Evolutionary conservation across 495 filamentous ascomycete species (phyloP).

Genomic region (Lasiosphaeria miniovina): DNA sequence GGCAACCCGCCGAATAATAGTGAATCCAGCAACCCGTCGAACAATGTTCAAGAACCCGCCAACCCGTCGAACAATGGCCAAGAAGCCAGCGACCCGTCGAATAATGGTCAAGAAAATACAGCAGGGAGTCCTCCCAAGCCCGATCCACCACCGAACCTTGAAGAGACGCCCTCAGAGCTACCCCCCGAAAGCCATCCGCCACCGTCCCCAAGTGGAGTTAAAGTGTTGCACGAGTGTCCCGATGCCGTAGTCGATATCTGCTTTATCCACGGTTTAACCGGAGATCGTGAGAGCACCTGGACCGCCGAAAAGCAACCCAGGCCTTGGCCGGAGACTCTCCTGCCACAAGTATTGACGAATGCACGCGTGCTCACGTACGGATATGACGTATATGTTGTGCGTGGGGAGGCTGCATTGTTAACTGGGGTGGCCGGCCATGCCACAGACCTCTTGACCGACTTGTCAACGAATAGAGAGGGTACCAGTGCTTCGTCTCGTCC

Average conservation of each 20-base stretch:
- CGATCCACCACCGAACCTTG: background rate
- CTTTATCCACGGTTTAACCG: slow-evolving; percentile 27
- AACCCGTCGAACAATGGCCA: too few relatives aligned
- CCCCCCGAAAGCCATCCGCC: background rate
- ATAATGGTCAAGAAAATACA: background rate
- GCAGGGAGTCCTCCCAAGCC: background rate
- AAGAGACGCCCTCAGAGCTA: background rate
- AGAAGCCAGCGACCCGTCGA: background rate
- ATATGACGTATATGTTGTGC: slow-evolving; percentile 20
- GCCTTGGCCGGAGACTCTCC: slow-evolving; percentile 26
- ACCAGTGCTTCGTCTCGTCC: slow-evolving; percentile 11
- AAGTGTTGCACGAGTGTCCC: slow-evolving; percentile 11
- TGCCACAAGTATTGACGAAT: slow-evolving; percentile 17
- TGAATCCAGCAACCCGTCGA: background rate
- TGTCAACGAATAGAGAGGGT: slow-evolving; percentile 6
- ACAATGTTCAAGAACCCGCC: too few relatives aligned
- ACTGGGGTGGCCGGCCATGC: slow-evolving; percentile 20
- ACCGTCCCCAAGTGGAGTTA: slow-evolving; percentile 8
- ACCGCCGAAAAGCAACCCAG: slow-evolving; percentile 11
- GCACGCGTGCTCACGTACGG: slow-evolving; percentile 28
- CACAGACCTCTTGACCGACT: slow-evolving; percentile 14
- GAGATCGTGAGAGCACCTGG: slow-evolving; percentile 24
- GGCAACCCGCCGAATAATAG: background rate
- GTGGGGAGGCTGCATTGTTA: background rate
- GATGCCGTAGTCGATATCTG: slow-evolving; percentile 17